Evolutionary conservation across 2,329 filamentous ascomycete species (phyloP), one percentile per base, ranked within the genome.

Genomic region (Sordariomycetes sp.): DNA sequence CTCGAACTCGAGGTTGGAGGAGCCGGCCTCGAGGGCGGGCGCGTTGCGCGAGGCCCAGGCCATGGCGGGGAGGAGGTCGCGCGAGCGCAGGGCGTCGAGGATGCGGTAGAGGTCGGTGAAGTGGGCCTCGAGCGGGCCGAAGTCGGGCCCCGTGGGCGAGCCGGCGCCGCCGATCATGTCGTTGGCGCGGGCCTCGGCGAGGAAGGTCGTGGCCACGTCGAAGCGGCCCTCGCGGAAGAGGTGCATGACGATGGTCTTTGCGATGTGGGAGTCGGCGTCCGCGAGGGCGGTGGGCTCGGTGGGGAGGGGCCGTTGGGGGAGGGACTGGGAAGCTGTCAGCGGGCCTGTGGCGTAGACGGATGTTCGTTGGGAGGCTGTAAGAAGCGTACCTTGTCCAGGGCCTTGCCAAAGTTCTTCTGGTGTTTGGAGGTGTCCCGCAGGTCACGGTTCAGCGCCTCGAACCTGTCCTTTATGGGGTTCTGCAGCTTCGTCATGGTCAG

Each of bases 201-300:
- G 82, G 65, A 99, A 97, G 1, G 86, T 90, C 18, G 86, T 85
- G 14, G 93, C 93, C 2, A 96, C 92, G 24, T 79, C 80, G 71
- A 99, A 99, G 68, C 96, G 89, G 54, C 94, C 94, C 73, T 97
- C 93, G 48, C 94, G 89, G 46, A 99, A 80, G 24, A 99, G 81
- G 68, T 99, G 94, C 91, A 97, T 97, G 11, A 89, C 89, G 65
- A 99, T 95, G 7, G 94, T 93, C 59, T 92, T 85, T 72, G 97
- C 95, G 68, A 97, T 80, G 77, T 95, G 85, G 32, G 61, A 46
- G 35, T 59, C 58, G 22, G 57, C 53, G 22, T 86, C 81, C 1
- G 83, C 85, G 70, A 97, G 84, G 37, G 86, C 87, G 71, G 96
- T 90, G 48, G 35, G 25, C 28, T 92, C 88, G 66, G 85, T 88